These are phyloP conservation scores for Neurospora sp. DNA, from an alignment of 495 filamentous ascomycete genomes.

Conservation along the genomic window DNA sequence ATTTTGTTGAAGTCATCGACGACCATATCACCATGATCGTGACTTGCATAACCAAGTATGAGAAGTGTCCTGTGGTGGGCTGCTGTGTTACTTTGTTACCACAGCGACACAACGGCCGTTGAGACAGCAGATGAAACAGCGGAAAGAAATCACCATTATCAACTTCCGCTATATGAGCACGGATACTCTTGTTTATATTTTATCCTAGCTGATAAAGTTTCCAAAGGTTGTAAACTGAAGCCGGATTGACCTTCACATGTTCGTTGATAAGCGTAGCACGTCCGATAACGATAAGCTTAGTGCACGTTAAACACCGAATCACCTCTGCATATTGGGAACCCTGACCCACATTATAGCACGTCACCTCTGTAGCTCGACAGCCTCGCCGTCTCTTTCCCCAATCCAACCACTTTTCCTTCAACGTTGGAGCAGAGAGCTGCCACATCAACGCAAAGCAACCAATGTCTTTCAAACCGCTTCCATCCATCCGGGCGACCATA, in stretches of 20 bases:
- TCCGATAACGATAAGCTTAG: background rate
- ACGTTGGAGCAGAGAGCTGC: background rate
- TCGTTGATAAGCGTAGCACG: background rate
- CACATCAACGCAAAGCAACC: background rate
- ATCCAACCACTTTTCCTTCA: background rate
- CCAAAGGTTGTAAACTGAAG: background rate
- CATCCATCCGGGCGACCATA: background rate
- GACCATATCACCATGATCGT: background rate
- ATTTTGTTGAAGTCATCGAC: background rate
- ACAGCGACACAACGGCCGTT: background rate
- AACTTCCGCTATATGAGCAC: background rate
- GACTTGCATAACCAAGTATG: background rate
- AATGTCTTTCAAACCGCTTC: background rate
- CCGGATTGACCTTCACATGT: background rate
- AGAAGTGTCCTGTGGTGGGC: background rate
- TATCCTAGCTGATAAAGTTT: background rate
- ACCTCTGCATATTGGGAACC: background rate
- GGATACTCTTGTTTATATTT: background rate
- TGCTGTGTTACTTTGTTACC: background rate
- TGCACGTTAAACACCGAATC: background rate
- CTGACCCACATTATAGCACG: background rate
- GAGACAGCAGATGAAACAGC: background rate
- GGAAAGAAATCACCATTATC: background rate
- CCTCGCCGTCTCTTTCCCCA: background rate
- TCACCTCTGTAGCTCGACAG: background rate